A percentile compares a stretch with the other conserved stretches of the same genome.
Evolutionary conservation across 257 asterid genomes (phyloP).

Genomic region (Solanum neorickii): DNA sequence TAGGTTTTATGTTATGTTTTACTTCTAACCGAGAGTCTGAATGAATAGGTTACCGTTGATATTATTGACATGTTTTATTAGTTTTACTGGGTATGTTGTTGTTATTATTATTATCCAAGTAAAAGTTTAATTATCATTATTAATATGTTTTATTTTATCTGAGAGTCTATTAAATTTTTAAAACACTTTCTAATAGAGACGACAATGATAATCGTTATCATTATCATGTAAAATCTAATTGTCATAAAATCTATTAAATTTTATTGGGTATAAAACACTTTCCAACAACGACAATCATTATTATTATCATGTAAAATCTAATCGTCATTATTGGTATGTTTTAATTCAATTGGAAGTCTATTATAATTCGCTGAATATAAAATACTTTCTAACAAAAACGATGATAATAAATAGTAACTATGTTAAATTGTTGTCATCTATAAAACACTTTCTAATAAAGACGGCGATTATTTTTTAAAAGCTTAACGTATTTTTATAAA

Average conservation of each 20-base stretch:
- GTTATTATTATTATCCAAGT: background rate
- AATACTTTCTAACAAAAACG: too few relatives aligned
- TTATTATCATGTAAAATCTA: background rate
- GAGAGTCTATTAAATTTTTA: background rate
- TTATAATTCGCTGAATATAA: too few relatives aligned
- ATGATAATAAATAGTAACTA: background rate
- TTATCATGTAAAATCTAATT: background rate
- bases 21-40: too few relatives aligned
- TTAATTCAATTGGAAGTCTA: too few relatives aligned
- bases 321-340: too few relatives aligned
- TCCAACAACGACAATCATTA: too few relatives aligned
- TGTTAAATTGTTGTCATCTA: too few relatives aligned
- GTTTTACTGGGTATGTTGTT: background rate
- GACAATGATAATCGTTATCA: background rate
- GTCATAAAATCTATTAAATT: background rate
- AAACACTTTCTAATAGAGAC: background rate
- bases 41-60: too few relatives aligned
- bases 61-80: too few relatives aligned
- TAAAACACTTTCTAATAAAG: background rate
- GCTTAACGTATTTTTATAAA: background rate
- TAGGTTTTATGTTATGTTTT: too few relatives aligned
- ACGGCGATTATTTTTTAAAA: background rate
- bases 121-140: background rate
- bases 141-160: background rate
- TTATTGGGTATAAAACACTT: background rate